Base-by-base conservation (phyloP, 257 asterid genomes). In the Solanum etuberosum region DNA sequence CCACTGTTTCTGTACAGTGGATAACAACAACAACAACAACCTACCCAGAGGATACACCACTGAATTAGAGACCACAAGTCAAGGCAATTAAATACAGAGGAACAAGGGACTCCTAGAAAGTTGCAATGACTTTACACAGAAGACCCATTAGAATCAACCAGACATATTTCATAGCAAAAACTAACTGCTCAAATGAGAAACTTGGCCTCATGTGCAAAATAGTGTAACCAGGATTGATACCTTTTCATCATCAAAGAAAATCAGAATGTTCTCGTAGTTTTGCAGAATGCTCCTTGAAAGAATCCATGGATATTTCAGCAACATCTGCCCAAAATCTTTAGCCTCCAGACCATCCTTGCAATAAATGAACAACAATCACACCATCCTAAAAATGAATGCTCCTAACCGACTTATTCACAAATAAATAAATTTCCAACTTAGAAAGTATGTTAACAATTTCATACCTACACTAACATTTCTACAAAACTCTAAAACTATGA, bases 221-320 rank as follows among this genome's bases (percentile, higher is more conserved):
- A 46, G 31, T 29, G 61, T 29, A 46, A 46, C 8, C 43, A 18
- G 43, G 68, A 31, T 27, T 68, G 29, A 67, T 93, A 97, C 99
- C 99, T 95, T 95, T 91, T 92, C 96, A 85, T 87, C 89, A 83
- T 93, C 93, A 86, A 97, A 91, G 89, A 94, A 91, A 87, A 85
- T 86, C 81, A 94, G 90, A 86, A 94, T 89, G 86, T 92, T 90
- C 89, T 93, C 91, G 65, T 88, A 90, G 94, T 97, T 97, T 84
- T 91, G 92, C 89, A 90, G 90, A 86, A 95, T 89, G 89, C 97
- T 92, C 72, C 90, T 83, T 54, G 98, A 94, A 85, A 97, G 93
- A 93, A 97, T 93, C 99, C 99, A 97, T 8, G 99, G 99, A 91
- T 97, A 95, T 92, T 94, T 97, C 86, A 88, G 91, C 88, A 95